Evolutionary conservation across 345 rosid genomes (phyloP).

Genomic region (Jatropha curcas): DNA sequence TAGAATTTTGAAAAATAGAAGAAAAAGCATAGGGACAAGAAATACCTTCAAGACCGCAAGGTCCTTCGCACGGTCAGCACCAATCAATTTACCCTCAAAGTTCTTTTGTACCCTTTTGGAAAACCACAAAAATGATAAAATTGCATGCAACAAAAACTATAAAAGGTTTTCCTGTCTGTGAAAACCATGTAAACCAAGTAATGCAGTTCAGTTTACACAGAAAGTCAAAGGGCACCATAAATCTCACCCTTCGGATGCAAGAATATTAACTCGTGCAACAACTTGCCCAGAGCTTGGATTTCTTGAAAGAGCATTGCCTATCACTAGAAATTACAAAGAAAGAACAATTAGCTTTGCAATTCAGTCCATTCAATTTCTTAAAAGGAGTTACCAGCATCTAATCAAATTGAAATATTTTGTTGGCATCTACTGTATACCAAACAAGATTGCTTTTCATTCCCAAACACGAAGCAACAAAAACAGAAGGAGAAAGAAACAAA

Average conservation of each 20-base stretch:
- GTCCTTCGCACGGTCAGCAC: slow-evolving; percentile 91
- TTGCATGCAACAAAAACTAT: not conserved
- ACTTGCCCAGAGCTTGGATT: slow-evolving; percentile 76
- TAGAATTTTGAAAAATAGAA: not conserved
- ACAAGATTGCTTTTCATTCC: not conserved
- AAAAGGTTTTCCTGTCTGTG: not conserved
- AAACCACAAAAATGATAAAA: slow-evolving; percentile 16
- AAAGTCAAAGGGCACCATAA: slow-evolving; percentile 24
- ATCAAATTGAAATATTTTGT: not conserved
- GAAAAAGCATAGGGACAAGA: not conserved
- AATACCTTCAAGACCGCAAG: slow-evolving; percentile 88
- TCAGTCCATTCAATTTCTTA: slow-evolving; percentile 2
- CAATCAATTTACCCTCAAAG: slow-evolving; percentile 85
- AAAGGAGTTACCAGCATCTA: slow-evolving; percentile 1
- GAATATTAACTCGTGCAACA: slow-evolving; percentile 89
- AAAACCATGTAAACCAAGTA: slow-evolving; percentile 11
- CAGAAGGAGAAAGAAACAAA: not conserved
- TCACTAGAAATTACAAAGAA: slow-evolving; percentile 45
- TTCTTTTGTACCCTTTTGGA: slow-evolving; percentile 77
- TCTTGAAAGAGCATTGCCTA: slow-evolving; percentile 89
- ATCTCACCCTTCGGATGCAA: slow-evolving; percentile 90
- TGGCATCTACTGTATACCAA: not conserved
- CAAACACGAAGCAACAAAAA: not conserved
- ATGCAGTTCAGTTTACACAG: slow-evolving; percentile 31
- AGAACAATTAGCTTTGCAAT: slow-evolving; percentile 5